Base-by-base conservation (phyloP, 352 stramenopile genomes). In the Globisporangium perplexum region DNA sequence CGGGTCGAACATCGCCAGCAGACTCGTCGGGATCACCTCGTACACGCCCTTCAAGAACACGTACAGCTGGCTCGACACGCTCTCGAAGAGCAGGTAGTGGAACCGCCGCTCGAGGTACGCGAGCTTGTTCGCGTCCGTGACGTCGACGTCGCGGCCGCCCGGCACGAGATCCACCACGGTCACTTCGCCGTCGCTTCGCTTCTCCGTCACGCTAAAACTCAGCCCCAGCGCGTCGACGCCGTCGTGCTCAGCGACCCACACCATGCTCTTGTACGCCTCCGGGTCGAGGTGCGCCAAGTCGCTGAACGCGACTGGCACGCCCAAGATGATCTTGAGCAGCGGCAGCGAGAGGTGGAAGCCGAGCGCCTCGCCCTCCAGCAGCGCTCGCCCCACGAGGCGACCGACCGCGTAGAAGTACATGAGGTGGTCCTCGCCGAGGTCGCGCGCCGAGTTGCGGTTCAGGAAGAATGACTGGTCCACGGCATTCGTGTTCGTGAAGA, bases 1-100 rank as follows among this genome's bases (percentile, higher is more conserved):
- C 30, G 95, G 96, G 69, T 99, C 95, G 71, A 99, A 99, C 12
- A 98, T 72, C 48, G 90, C 88, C 20, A 98, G 66, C 18, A 98
- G 69, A 7, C 93, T 72, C 64, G 89, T 78, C 12, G 96, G 96
- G 39, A 98, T 88, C 11, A 99, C 91, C 60, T 99, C 94, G 67
- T 98, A 98, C 45, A 99, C 92, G 15, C 97, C 97, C 47, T 87
- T 90, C 4, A 99, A 60, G 51, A 99, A 94, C 18, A 84, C 69
- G 47, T 77, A 73, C 7, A 98, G 75, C 71, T 98, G 90, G 11
- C 70, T 44, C n/a, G 95, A 83, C 6, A 98, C 90, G 35, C 90
- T 88, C 43, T 90, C 90, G 42, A 98, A 77, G 31, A 99, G 58
- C 35, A 95, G 7, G 30, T 35, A 35, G 6, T 7, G 30, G 30